Conservation (phyloP, 148 eudicot genomes). For the Fallopia convolvulus region DNA sequence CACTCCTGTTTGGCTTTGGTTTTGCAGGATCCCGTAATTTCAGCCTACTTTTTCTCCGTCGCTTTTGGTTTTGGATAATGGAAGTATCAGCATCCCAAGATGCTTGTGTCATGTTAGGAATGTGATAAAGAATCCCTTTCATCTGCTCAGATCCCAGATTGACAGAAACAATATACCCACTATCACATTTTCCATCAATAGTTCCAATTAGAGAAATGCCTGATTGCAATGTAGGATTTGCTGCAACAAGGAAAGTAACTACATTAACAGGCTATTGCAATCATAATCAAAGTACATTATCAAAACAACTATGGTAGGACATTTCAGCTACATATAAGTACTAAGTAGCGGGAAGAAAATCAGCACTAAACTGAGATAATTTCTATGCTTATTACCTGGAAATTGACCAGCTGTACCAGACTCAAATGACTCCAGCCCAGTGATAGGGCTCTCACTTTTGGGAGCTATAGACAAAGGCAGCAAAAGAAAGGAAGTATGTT, state of each 20-base stretch:
- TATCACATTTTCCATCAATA: constrained; percentile 66
- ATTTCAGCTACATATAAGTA: not conserved
- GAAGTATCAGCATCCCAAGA: constrained; percentile 26
- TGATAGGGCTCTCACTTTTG: constrained; percentile 2
- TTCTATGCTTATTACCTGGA: not conserved
- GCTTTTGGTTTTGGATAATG: constrained; percentile 23
- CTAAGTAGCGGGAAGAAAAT: not conserved
- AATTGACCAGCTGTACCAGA: not conserved
- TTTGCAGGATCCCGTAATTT: constrained; percentile 42
- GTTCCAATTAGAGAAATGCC: constrained; percentile 55
- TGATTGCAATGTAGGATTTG: constrained; percentile 28
- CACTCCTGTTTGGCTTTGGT: constrained; percentile 45
- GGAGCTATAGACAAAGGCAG: not conserved
- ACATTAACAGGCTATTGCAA: not conserved
- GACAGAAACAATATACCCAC: constrained; percentile 61
- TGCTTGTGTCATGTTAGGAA: constrained; percentile 22
- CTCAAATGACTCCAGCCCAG: not conserved
- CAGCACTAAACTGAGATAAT: not conserved
- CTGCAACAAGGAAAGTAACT: constrained; percentile 32
- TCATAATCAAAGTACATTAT: not conserved
- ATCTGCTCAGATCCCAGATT: constrained; percentile 56
- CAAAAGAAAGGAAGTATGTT: not conserved
- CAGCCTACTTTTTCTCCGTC: constrained; percentile 36
- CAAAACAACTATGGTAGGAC: too few species aligned
- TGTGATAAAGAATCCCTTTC: constrained; percentile 74